Conservation (phyloP, 1,139 yeast species). For the Candida freyschussii region DNA sequence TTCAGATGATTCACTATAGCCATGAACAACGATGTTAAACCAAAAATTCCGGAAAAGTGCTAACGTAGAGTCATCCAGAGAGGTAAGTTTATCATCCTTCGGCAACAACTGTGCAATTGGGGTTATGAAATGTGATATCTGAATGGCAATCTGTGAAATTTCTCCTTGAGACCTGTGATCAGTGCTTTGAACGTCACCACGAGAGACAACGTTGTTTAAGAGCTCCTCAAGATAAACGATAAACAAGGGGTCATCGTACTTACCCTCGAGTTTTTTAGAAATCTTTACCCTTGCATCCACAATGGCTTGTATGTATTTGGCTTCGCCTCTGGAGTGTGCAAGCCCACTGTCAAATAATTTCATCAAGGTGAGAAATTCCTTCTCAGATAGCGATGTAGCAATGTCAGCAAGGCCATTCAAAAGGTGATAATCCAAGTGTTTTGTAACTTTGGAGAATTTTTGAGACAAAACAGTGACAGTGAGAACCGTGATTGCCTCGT, state of each 20-base stretch:
- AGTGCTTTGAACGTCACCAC: slow-evolving; percentile 76
- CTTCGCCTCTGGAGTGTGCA: slow-evolving; percentile 33
- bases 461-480: slow-evolving; percentile 82
- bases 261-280: slow-evolving; percentile 40
- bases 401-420: slow-evolving; percentile 48
- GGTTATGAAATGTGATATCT: slow-evolving; percentile 59
- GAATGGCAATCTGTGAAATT: slow-evolving; percentile 71
- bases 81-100: slow-evolving; percentile 30
- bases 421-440: slow-evolving; percentile 37
- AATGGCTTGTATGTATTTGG: slow-evolving; percentile 33
- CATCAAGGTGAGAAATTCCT: slow-evolving; percentile 47
- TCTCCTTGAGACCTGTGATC: slow-evolving; percentile 81
- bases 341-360: slow-evolving; percentile 39
- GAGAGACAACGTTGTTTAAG: slow-evolving; percentile 60
- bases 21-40: slow-evolving; percentile 93
- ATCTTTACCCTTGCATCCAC: slow-evolving; percentile 47
- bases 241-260: slow-evolving; percentile 44
- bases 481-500: slow-evolving; percentile 71
- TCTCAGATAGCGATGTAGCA: slow-evolving; percentile 47
- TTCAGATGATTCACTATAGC: slow-evolving; percentile 61
- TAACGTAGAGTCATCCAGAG: slow-evolving; percentile 30
- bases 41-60: slow-evolving; percentile 72
- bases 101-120: slow-evolving; percentile 81
- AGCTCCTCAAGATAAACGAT: slow-evolving; percentile 59
- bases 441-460: slow-evolving; percentile 50